Percentiles rank a stretch among this genome's conserved stretches.
Evolutionary conservation across 164 flowering plant species (phyloP).

Genomic region (Umbellularia californica): DNA sequence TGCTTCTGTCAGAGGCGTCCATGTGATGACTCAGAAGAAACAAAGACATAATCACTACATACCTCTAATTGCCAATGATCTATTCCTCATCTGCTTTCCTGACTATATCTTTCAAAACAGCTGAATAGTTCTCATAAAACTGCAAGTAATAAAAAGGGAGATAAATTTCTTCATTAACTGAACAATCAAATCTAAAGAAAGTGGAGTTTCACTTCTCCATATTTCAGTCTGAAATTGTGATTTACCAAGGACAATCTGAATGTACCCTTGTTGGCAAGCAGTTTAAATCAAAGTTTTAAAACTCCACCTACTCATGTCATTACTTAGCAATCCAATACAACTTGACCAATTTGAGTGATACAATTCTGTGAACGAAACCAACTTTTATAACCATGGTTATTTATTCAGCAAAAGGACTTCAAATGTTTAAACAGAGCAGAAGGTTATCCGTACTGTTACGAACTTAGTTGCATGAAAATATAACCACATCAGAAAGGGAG

Average conservation of each 20-base stretch:
- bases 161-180: not conserved
- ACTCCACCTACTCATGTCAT: not conserved
- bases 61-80: slow-evolving; percentile 3
- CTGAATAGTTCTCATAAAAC: slow-evolving; percentile 7
- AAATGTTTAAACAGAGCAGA: no score
- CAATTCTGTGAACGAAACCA: not conserved
- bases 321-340: no score
- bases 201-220: no score
- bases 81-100: slow-evolving; percentile 3
- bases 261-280: not conserved
- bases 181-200: not conserved
- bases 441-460: no score
- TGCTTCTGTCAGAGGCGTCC: not conserved
- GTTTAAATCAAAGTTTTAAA: not conserved
- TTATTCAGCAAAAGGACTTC: not conserved
- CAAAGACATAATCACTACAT: not conserved
- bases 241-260: not conserved
- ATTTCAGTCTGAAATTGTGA: not conserved
- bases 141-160: not conserved
- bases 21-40: not conserved
- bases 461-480: no score
- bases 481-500: no score
- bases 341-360: not conserved
- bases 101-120: slow-evolving; percentile 2
- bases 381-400: not conserved